Evolutionary conservation across 495 filamentous ascomycete species (phyloP).

Genomic region (Cercophora samala): DNA sequence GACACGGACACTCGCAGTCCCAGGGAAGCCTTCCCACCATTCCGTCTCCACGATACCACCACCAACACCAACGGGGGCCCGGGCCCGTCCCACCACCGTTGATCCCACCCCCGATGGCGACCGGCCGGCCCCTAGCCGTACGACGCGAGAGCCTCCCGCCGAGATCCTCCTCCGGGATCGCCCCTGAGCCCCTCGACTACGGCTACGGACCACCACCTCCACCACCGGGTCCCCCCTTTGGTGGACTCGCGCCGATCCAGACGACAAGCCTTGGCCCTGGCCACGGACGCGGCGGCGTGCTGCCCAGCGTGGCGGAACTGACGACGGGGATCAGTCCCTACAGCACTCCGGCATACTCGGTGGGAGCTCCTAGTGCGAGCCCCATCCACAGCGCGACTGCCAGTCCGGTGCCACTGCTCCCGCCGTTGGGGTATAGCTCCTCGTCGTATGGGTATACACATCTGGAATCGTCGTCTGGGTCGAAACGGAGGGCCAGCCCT

Average conservation of each 20-base stretch:
- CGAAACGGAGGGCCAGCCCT: conserved; percentile 19
- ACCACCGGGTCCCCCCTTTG: not conserved
- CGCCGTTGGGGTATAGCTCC: conserved; percentile 22
- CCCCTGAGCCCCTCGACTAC: conserved; percentile 30
- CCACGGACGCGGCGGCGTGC: conserved; percentile 33
- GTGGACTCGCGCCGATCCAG: conserved; percentile 46
- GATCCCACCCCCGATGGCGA: conserved; percentile 25
- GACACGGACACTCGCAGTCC: conserved; percentile 46
- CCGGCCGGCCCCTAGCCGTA: conserved; percentile 32
- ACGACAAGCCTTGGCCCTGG: conserved; percentile 22
- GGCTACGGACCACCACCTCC: conserved; percentile 30
- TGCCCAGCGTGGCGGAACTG: conserved; percentile 54
- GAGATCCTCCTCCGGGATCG: conserved; percentile 30
- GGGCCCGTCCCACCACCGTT: conserved; percentile 17
- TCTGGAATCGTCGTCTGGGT: conserved; percentile 27
- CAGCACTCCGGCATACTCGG: conserved; percentile 51
- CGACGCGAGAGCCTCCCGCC: conserved; percentile 47
- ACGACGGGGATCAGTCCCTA: conserved; percentile 55
- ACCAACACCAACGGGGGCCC: conserved; percentile 21
- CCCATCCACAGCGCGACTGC: conserved; percentile 38
- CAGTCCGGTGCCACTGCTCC: conserved; percentile 43
- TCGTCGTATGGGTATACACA: conserved; percentile 32
- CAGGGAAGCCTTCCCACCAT: conserved; percentile 43
- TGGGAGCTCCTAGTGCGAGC: conserved; percentile 35
- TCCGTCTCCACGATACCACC: conserved; percentile 37